These are phyloP conservation scores for Hansenula lynferdii DNA, from an alignment of 1,139 yeast species.

Conservation along the genomic window DNA sequence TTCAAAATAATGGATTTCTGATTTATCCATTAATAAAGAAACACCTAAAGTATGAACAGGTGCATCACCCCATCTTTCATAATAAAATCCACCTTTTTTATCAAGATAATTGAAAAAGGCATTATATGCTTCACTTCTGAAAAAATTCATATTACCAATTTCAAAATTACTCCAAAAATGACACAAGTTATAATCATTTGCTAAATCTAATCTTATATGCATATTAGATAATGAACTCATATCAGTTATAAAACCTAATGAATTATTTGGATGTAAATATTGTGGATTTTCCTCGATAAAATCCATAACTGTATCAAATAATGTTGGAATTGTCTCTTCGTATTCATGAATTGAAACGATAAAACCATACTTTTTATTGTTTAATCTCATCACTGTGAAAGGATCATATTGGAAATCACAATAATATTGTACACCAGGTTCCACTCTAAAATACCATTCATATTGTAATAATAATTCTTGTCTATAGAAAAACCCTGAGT, in stretches of 20 bases:
- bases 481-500: constrained; percentile 76
- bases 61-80: constrained; percentile 98
- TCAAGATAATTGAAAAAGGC: constrained; percentile 70
- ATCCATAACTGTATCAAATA: constrained; percentile 72
- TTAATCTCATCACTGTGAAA: constrained; percentile 70
- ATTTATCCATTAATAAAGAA: constrained; percentile 57
- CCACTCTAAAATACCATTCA: constrained; percentile 92
- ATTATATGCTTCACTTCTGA: constrained; percentile 64
- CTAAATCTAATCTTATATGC: constrained; percentile 26
- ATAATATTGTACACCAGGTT: constrained; percentile 81
- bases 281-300: constrained; percentile 60
- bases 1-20: constrained; percentile 81
- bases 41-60: constrained; percentile 89
- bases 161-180: constrained; percentile 98
- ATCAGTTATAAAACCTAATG: constrained; percentile 67
- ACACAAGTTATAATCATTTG: constrained; percentile 74
- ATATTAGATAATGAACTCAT: constrained; percentile 23
- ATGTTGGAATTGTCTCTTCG: constrained; percentile 75
- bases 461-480: constrained; percentile 62
- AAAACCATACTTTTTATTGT: constrained; percentile 79
- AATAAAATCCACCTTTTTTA: constrained; percentile 76
- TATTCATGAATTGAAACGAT: constrained; percentile 76
- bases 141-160: constrained; percentile 76
- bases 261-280: constrained; percentile 60
- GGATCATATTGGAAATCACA: constrained; percentile 88